Percentiles rank a stretch among this genome's conserved stretches.
These are phyloP conservation scores for Neolentinus lepideus DNA, from an alignment of 1,284 basidiomycete genomes.

Conservation along the genomic window DNA sequence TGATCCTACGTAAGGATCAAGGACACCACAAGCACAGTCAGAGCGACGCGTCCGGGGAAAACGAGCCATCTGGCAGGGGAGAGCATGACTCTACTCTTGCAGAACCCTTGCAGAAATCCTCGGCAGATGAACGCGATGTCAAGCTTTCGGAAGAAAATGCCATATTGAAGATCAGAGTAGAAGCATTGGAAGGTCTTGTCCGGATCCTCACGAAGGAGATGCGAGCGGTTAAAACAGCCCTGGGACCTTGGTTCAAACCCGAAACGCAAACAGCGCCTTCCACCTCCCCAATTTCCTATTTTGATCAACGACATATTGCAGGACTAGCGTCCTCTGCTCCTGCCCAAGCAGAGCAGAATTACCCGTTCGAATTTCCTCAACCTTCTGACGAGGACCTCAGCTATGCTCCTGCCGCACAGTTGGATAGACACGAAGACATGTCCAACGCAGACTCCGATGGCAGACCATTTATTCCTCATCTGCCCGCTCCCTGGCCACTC, in stretches of 20 bases:
- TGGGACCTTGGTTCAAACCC: conserved; percentile 64
- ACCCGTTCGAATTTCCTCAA: not conserved
- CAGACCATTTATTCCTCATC: conserved; percentile 7
- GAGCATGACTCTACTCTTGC: conserved; percentile 43
- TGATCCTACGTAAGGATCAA: conserved; percentile 34
- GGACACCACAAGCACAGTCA: not conserved
- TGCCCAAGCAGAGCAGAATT: not conserved
- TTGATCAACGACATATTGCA: not conserved
- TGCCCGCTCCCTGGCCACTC: conserved; percentile 11
- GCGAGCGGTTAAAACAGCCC: conserved; percentile 33
- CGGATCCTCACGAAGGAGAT: conserved; percentile 45
- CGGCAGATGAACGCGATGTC: conserved; percentile 34
- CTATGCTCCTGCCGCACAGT: not conserved
- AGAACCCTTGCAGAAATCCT: conserved; percentile 46
- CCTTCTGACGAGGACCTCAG: not conserved
- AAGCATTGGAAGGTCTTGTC: conserved; percentile 44
- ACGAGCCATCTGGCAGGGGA: not conserved
- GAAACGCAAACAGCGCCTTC: conserved; percentile 1
- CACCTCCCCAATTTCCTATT: not conserved
- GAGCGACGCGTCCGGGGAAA: not conserved
- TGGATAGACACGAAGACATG: not conserved
- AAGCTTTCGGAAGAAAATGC: conserved; percentile 52
- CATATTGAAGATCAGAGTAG: conserved; percentile 44
- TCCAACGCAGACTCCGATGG: not conserved
- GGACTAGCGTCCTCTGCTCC: not conserved